Evolutionary conservation across 176 grass and related monocot species (phyloP), one percentile per base, ranked within the genome.

Genomic region (Aegilops umbellulata): DNA sequence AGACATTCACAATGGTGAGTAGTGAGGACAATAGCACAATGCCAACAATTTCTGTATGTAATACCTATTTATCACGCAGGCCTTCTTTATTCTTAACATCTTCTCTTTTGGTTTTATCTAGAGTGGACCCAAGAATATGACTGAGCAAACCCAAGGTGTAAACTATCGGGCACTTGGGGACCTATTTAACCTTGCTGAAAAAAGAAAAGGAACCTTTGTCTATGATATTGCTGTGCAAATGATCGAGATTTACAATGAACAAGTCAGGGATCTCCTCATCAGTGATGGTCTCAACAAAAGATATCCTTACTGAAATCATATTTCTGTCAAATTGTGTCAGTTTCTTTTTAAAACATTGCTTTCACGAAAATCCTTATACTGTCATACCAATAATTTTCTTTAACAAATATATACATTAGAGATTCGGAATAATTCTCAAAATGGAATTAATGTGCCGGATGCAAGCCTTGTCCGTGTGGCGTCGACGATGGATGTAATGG

Each of bases 231-330:
- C 92, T 47, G 97, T 99, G 67, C 97, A 99, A 85, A 99, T 99
- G 97, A 99, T 99, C 14, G 97, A 99, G 80, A 99, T 99, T 78
- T 99, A 99, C 53, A 99, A 99, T 12, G 94, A 99, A 76, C 97
- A 99, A 99, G 97, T 99, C 31, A 90, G 97, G 70, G 97, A 99
- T 80, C 97, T 99, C 60, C 97, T 99, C 79, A 80, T 88, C 47
- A 92, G 23, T 85, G 94, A 99, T 60, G 97, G 94, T 63, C 76
- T 94, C 71, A 96, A 94, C 88, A 99, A 92, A 94, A 96, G 77
- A 99, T 99, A 99, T 99, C 97, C 97, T 96, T 90, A 36, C 30
- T 60, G 58, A 72, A 84, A 19, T 73, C 58, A 66, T 83, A 73
- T 84, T 67, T 84, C 60, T 80, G 4, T 68, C 62, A 58, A 77